These are phyloP conservation scores for Medicago arabica DNA, from an alignment of 306 rosid species.

Conservation along the genomic window DNA sequence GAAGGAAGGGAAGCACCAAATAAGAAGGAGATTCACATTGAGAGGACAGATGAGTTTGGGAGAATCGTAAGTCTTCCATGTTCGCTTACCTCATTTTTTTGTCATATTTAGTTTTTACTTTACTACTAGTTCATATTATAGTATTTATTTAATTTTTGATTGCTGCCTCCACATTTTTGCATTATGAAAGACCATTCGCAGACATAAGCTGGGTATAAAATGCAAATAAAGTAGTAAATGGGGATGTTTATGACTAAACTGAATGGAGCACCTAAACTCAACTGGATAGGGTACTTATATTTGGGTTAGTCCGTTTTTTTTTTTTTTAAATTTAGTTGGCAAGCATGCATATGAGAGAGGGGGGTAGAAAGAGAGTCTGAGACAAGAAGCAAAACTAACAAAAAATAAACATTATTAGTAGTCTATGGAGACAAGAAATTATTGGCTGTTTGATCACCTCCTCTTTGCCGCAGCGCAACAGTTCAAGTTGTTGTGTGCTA, in stretches of 20 bases:
- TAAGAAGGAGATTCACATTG: constrained; percentile 86
- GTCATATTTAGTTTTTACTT: constrained; percentile 7
- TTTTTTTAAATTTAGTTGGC: neutral
- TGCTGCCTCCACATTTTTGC: constrained; percentile 30
- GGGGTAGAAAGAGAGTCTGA: neutral
- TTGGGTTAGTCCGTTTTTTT: neutral
- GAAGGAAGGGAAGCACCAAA: constrained; percentile 65
- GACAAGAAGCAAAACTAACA: neutral
- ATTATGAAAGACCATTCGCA: neutral
- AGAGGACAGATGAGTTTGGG: constrained; percentile 93
- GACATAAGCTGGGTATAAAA: constrained; percentile 10
- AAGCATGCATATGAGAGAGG: neutral
- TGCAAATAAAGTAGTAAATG: neutral
- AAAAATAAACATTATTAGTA: constrained; percentile 6
- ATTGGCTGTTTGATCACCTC: constrained; percentile 16
- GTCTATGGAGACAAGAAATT: constrained; percentile 19
- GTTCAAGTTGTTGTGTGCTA: neutral
- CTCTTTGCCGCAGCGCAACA: neutral
- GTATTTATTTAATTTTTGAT: constrained; percentile 19
- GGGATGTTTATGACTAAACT: neutral
- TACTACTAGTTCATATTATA: constrained; percentile 18
- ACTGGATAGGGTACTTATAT: constrained; percentile 23
- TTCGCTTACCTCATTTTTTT: neutral
- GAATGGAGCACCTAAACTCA: neutral
- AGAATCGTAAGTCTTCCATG: constrained; percentile 74